Conservation (phyloP, 305 asterid genomes). For the Lippia alba region DNA sequence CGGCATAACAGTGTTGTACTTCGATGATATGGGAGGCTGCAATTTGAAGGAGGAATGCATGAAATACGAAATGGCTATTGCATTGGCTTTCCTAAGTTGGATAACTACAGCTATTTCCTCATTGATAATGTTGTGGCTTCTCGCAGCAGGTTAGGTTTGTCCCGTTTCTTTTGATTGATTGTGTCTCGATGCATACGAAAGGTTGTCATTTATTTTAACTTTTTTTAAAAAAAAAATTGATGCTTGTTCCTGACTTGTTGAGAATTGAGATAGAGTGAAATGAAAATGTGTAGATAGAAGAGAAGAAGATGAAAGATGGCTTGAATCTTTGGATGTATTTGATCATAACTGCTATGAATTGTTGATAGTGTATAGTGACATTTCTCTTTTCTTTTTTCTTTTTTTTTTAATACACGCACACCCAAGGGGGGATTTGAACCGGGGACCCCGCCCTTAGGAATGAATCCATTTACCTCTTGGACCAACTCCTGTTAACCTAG, state of each 20-base stretch:
- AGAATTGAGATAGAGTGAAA: slow-evolving; percentile 1
- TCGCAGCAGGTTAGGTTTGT: slow-evolving; percentile 48
- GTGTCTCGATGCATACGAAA: background rate
- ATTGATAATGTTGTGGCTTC: slow-evolving; percentile 58
- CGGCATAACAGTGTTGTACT: slow-evolving; percentile 53
- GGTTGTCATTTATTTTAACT: background rate
- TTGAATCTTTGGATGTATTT: slow-evolving; percentile 1
- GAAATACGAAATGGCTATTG: slow-evolving; percentile 53
- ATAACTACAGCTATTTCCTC: slow-evolving; percentile 46
- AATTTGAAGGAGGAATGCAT: slow-evolving; percentile 50
- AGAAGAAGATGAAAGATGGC: background rate
- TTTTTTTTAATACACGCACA: too few species aligned
- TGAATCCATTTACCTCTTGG: too few species aligned
- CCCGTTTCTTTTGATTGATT: background rate
- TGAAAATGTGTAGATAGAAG: slow-evolving; percentile 17
- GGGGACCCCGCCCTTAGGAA: too few species aligned
- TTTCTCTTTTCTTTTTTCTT: background rate
- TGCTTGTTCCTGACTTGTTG: background rate
- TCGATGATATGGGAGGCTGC: slow-evolving; percentile 52
- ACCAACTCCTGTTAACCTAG: too few species aligned
- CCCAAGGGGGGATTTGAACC: too few species aligned
- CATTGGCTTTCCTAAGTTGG: slow-evolving; percentile 59
- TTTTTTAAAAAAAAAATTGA: too few species aligned
- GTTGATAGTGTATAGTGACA: slow-evolving; percentile 1
- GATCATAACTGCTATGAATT: background rate